Evolutionary conservation across 257 asterid genomes (phyloP).

Genomic region (Jaltomata sinuosa): DNA sequence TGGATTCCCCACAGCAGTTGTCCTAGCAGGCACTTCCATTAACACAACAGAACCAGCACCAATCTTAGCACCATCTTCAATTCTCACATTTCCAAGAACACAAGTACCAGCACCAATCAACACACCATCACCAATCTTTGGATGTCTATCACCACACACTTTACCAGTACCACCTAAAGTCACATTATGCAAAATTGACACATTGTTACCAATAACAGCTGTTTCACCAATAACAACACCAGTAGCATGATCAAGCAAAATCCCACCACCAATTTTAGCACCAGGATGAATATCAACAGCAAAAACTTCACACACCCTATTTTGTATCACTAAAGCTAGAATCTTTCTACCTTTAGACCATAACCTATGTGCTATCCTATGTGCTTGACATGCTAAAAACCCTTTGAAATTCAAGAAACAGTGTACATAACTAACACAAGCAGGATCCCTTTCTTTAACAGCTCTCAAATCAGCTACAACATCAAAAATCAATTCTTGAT

Average conservation of each 20-base stretch:
- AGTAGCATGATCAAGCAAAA: constrained; percentile 56
- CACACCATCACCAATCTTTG: constrained; percentile 83
- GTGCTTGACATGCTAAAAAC: constrained; percentile 68
- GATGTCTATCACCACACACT: constrained; percentile 72
- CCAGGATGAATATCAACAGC: constrained; percentile 92
- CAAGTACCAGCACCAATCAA: constrained; percentile 91
- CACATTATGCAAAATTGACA: constrained; percentile 82
- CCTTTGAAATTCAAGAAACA: constrained; percentile 85
- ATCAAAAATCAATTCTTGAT: constrained; percentile 39
- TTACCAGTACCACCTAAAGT: constrained; percentile 93
- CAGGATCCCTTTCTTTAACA: constrained; percentile 83
- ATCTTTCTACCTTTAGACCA: constrained; percentile 56
- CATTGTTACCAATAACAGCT: constrained; percentile 73
- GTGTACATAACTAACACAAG: constrained; percentile 72
- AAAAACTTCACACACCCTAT: constrained; percentile 67
- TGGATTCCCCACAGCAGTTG: constrained; percentile 92
- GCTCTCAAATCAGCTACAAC: constrained; percentile 49
- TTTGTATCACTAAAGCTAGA: constrained; percentile 59
- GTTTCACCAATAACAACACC: constrained; percentile 88
- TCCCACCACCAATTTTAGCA: constrained; percentile 67
- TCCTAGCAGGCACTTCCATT: constrained; percentile 66
- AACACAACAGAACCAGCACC: constrained; percentile 93
- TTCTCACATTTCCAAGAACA: constrained; percentile 70
- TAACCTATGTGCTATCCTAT: constrained; percentile 57
- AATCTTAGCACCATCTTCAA: constrained; percentile 80